These are phyloP conservation scores for Ophiostoma piceae DNA, from an alignment of 2,329 filamentous ascomycete genomes.

Conservation along the genomic window DNA sequence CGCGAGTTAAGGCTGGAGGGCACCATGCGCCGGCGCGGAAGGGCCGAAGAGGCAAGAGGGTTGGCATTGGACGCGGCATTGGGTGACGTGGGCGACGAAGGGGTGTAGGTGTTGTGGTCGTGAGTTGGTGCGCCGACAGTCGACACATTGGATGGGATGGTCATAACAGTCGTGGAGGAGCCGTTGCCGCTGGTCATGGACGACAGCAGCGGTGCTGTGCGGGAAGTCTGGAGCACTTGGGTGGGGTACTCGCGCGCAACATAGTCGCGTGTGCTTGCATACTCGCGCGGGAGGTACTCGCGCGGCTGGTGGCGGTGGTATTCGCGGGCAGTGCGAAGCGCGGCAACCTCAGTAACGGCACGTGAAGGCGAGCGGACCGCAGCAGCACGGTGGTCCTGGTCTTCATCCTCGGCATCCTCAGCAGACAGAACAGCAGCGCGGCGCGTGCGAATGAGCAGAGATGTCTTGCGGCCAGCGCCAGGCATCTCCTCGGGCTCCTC, in stretches of 20 bases:
- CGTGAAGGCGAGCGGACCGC: constrained; percentile 52
- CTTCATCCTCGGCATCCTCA: constrained; percentile 45
- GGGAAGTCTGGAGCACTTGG: constrained; percentile 14
- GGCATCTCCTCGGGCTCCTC: constrained; percentile 44
- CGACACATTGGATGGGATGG: constrained; percentile 7
- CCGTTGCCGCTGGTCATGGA: background rate
- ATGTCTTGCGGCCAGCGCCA: constrained; percentile 41
- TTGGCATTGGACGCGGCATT: background rate
- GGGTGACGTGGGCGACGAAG: background rate
- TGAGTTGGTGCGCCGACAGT: background rate
- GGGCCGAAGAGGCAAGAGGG: constrained; percentile 39
- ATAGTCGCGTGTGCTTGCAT: constrained; percentile 20
- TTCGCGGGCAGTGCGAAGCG: constrained; percentile 35
- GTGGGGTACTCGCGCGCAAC: constrained; percentile 6
- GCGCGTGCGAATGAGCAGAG: constrained; percentile 42
- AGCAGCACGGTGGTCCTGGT: constrained; percentile 29
- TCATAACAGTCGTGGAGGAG: constrained; percentile 29
- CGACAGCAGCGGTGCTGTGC: background rate
- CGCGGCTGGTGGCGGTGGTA: constrained; percentile 34
- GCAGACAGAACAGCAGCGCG: constrained; percentile 42
- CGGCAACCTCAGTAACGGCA: constrained; percentile 51
- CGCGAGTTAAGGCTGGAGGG: constrained; percentile 47
- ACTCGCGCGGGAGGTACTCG: constrained; percentile 29
- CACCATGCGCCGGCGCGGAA: constrained; percentile 51
- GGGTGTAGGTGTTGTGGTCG: constrained; percentile 16